Percentiles rank a stretch among this genome's conserved stretches.
Evolutionary conservation across 768 basidiomycete species (phyloP).

Genomic region (Tulasnella sp.): DNA sequence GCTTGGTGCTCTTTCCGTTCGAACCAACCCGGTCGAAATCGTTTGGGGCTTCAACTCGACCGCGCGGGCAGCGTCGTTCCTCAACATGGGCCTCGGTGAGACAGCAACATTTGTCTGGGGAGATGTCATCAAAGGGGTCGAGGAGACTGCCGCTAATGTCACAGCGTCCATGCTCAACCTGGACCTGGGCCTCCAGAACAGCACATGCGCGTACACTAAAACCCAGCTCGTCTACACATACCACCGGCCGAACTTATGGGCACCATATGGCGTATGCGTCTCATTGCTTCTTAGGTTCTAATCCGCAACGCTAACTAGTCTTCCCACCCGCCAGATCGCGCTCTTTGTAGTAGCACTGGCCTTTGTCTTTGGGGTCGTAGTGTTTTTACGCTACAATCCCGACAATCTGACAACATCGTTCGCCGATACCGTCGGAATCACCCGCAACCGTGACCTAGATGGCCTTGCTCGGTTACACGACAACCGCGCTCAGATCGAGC

Average conservation of each 20-base stretch:
- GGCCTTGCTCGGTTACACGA: not conserved
- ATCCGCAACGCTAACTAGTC: not conserved
- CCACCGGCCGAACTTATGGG: not conserved
- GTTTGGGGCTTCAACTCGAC: not conserved
- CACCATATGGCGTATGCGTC: not conserved
- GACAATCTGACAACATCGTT: not conserved
- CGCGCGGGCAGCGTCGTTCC: not conserved
- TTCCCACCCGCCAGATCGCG: not conserved
- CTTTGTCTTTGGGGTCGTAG: not conserved
- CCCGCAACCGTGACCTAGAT: not conserved
- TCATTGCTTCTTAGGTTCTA: not conserved
- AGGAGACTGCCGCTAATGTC: not conserved
- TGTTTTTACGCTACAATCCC: not conserved
- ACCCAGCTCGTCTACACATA: not conserved
- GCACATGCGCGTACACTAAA: not conserved
- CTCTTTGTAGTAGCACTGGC: not conserved
- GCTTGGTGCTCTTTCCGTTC: not conserved
- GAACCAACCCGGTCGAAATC: not conserved
- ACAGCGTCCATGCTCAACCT: not conserved
- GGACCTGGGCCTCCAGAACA: not conserved
- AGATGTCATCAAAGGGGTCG: not conserved
- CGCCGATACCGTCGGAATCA: not conserved
- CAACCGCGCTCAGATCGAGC: not conserved
- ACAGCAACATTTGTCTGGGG: not conserved
- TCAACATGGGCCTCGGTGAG: not conserved